A percentile compares a stretch with the other conserved stretches of the same genome.
phyloP scores from a whole-genome alignment of 176 grass and related monocot genomes.

The Bonia amplexicaulis region DNA sequence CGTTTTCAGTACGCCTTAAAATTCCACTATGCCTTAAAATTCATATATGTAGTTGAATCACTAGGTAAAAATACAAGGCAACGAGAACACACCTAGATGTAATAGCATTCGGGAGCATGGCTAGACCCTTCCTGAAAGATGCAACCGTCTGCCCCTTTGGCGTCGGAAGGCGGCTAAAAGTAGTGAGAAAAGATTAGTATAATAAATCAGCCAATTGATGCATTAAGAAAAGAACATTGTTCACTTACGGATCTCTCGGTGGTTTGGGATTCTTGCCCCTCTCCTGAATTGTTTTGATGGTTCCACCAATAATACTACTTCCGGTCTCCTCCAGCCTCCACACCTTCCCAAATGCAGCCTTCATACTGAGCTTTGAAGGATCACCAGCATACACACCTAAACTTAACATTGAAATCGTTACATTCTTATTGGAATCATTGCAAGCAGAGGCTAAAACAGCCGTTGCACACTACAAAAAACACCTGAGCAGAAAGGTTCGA shows the following conservation, averaged over 20 bases:
- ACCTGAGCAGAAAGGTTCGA: slow-evolving; percentile 97
- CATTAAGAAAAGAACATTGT: background rate
- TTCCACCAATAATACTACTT: slow-evolving; percentile 87
- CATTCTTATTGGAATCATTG: background rate
- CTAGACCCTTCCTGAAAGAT: slow-evolving; percentile 89
- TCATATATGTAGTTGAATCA: background rate
- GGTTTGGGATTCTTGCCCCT: slow-evolving; percentile 56
- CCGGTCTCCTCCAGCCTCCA: slow-evolving; percentile 78
- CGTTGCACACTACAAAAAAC: background rate
- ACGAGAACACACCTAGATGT: slow-evolving; percentile 59
- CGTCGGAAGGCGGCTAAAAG: slow-evolving; percentile 58
- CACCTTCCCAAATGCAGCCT: slow-evolving; percentile 91
- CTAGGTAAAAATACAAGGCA: background rate
- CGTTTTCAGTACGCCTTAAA: too few species aligned
- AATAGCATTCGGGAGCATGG: slow-evolving; percentile 85
- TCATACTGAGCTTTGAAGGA: slow-evolving; percentile 90
- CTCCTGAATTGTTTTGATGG: slow-evolving; percentile 89
- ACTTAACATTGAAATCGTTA: background rate
- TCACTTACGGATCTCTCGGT: slow-evolving; percentile 66
- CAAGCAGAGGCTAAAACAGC: background rate
- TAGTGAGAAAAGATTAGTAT: background rate
- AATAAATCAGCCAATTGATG: background rate
- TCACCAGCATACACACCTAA: slow-evolving; percentile 93
- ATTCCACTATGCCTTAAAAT: too few species aligned
- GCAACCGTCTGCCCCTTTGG: slow-evolving; percentile 96